Evolutionary conservation across 163 green algal species (phyloP), one percentile per base, ranked within the genome.

Genomic region (Volvox carteri): DNA sequence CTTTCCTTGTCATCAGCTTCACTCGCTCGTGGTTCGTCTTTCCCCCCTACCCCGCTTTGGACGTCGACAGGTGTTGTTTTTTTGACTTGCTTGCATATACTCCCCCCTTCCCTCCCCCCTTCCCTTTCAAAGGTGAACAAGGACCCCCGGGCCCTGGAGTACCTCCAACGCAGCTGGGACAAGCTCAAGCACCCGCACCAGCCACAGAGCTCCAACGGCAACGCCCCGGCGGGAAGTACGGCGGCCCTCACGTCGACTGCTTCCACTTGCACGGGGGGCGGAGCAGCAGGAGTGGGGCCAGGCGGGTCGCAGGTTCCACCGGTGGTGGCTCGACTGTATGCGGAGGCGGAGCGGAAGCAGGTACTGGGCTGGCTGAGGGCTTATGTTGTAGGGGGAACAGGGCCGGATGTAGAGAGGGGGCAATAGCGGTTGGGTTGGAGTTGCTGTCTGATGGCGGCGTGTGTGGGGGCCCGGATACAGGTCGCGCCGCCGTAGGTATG

Each of bases 321-420:
- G 0, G 89, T 95, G 77, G 90, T 94, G 52, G 77, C 93, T 21
- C 85, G 92, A 16, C 92, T 95, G 76, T 95, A 95, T 72, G 62
- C 90, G 21, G 48, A 72, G 73, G 67, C 46, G 18, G 46, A 83
- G 60, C 74, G 60, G 19, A 90, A 85, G 33, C 37, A 72, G 87
- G 54, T 75, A 56, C 33, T n/a, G n/a, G n/a, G n/a, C n/a, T n/a
- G n/a, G n/a, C n/a, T n/a, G n/a, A n/a, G n/a, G n/a, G n/a, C n/a
- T n/a, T n/a, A n/a, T n/a, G n/a, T n/a, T n/a, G n/a, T n/a, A n/a
- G n/a, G n/a, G n/a, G n/a, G n/a, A n/a, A n/a, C n/a, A n/a, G n/a
- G n/a, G n/a, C n/a, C n/a, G n/a, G n/a, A n/a, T n/a, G n/a, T n/a
- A n/a, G n/a, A n/a, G n/a, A n/a, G n/a, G n/a, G n/a, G n/a, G n/a